Evolutionary conservation across 2,329 filamentous ascomycete genomes (phyloP).

Genomic region (Calonectria pauciramosa): DNA sequence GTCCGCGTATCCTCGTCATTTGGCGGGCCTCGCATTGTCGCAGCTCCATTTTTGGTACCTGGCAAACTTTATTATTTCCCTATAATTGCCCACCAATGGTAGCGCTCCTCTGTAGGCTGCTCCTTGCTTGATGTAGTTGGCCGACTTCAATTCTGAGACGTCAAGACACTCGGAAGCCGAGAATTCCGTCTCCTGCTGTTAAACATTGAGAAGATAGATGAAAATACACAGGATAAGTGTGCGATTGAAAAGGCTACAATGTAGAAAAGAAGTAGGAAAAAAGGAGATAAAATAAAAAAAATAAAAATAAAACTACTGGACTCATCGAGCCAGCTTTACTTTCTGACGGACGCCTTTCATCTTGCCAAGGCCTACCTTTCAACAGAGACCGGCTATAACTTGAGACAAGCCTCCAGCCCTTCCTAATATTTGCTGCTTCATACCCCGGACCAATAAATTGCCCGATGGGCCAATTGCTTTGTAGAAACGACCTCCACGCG

Average conservation of each 20-base stretch:
- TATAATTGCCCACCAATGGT: conserved; percentile 9
- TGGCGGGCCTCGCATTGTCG: background rate
- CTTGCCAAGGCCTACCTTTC: background rate
- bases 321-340: too few species aligned
- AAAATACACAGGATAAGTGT: background rate
- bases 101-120: background rate
- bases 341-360: background rate
- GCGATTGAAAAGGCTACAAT: too few species aligned
- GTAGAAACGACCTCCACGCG: background rate
- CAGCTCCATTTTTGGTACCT: background rate
- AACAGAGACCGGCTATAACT: background rate
- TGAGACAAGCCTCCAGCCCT: conserved; percentile 1
- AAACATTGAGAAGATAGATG: too few species aligned
- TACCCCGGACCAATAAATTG: background rate
- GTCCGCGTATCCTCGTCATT: background rate
- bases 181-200: background rate
- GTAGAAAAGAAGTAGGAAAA: background rate
- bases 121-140: background rate
- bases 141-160: background rate
- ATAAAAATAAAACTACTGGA: background rate
- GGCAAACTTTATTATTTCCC: background rate
- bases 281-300: background rate
- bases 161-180: background rate
- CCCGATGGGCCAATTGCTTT: background rate
- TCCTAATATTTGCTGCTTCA: conserved; percentile 7